Evolutionary conservation across 768 basidiomycete genomes (phyloP).

Genomic region (Phaeotremella fagi): DNA sequence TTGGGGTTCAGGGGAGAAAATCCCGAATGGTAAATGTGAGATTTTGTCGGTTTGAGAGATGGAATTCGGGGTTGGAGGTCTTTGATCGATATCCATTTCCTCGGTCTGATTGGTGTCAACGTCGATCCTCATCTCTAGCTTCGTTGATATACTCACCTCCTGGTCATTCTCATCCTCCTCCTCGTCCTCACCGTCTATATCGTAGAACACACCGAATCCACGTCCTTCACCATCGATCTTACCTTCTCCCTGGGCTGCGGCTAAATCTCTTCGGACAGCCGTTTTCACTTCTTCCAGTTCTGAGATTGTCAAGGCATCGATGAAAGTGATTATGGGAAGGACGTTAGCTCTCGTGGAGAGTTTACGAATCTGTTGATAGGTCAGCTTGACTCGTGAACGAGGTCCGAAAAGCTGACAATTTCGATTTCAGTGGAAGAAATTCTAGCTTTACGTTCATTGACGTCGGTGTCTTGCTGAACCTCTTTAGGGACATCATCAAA

Average conservation of each 20-base stretch:
- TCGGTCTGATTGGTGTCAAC: not conserved
- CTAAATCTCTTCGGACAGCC: conserved; percentile 22
- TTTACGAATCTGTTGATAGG: conserved; percentile 21
- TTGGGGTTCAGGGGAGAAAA: conserved; percentile 46
- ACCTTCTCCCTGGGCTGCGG: not conserved
- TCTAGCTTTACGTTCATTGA: too few species aligned
- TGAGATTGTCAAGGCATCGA: conserved; percentile 21
- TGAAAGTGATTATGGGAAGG: conserved; percentile 31
- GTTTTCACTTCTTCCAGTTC: conserved; percentile 18
- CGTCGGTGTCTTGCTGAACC: not conserved
- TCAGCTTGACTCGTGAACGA: not conserved
- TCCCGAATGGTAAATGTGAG: conserved; percentile 10
- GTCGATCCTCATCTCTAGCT: not conserved
- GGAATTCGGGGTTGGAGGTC: conserved; percentile 2
- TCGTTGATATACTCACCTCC: too few species aligned
- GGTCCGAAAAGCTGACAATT: conserved; percentile 13
- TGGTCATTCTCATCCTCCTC: conserved; percentile 2
- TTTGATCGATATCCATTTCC: not conserved
- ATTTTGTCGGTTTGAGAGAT: not conserved
- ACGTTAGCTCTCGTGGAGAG: conserved; percentile 23
- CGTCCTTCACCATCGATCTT: conserved; percentile 5
- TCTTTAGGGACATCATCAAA: conserved; percentile 12
- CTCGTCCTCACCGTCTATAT: conserved; percentile 9
- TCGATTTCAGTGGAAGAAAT: conserved; percentile 18
- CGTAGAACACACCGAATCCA: conserved; percentile 33